A percentile compares a stretch with the other conserved stretches of the same genome.
These are phyloP conservation scores for Tricholoma furcatifolium DNA, from an alignment of 768 basidiomycete genomes.

Conservation along the genomic window DNA sequence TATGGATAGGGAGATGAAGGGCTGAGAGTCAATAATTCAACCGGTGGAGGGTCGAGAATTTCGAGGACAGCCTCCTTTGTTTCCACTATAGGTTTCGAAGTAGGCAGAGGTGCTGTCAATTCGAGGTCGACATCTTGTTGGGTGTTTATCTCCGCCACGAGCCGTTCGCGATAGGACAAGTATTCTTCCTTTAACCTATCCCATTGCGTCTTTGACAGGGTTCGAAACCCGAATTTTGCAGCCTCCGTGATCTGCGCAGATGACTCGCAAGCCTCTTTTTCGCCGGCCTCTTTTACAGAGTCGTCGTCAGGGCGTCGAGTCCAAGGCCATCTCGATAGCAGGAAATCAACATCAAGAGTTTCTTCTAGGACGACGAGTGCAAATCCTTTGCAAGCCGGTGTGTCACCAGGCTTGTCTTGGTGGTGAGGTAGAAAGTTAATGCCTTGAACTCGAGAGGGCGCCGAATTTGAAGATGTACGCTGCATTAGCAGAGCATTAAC, in stretches of 20 bases:
- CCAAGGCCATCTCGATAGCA: conserved; percentile 68
- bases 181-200: conserved; percentile 67
- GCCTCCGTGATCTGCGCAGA: conserved; percentile 36
- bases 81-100: not conserved
- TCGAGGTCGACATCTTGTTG: conserved; percentile 22
- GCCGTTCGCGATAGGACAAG: conserved; percentile 52
- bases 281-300: not conserved
- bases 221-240: conserved; percentile 56
- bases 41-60: not conserved
- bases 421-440: conserved; percentile 63
- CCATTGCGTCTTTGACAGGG: conserved; percentile 60
- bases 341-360: conserved; percentile 33
- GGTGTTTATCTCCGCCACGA: conserved; percentile 48
- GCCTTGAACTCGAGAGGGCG: conserved; percentile 40
- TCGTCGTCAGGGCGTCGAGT: conserved; percentile 18
- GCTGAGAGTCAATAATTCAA: conserved; percentile 12
- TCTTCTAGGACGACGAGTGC: conserved; percentile 61
- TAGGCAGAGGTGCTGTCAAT: not conserved
- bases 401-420: conserved; percentile 52
- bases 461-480: conserved; percentile 5
- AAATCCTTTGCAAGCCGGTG: conserved; percentile 71
- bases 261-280: not conserved
- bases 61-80: conserved; percentile 3
- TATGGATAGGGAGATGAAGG: conserved; percentile 50
- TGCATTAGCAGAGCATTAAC: conserved; percentile 32